Evolutionary conservation across 345 rosid species (phyloP).

Genomic region (Ailanthus altissimus): DNA sequence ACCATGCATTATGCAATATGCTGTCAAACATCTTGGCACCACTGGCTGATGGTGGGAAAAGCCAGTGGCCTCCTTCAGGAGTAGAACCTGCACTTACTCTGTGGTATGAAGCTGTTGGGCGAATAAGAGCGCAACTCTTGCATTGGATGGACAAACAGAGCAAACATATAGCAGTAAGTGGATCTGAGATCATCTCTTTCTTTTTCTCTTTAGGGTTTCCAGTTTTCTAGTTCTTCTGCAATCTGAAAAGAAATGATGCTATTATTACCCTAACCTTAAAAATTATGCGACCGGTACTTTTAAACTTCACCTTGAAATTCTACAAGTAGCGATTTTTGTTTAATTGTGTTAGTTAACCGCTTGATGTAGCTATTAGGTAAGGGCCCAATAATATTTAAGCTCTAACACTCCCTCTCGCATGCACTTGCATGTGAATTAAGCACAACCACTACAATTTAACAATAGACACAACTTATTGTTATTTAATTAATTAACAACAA

Average conservation of each 20-base stretch:
- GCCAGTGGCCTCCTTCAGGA: constrained; percentile 97
- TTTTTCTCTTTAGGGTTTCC: constrained; percentile 4
- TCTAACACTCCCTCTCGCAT: too few species aligned
- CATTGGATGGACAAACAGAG: constrained; percentile 99
- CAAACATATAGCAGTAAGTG: constrained; percentile 89
- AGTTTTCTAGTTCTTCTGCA: constrained; percentile 15
- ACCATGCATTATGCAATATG: constrained; percentile 97
- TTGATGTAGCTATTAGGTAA: too few species aligned
- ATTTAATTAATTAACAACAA: too few species aligned
- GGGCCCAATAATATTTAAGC: too few species aligned
- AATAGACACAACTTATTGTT: too few species aligned
- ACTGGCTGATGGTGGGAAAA: constrained; percentile 91
- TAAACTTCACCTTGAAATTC: background rate
- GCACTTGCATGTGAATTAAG: too few species aligned
- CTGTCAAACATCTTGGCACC: constrained; percentile 94
- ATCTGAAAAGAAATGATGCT: constrained; percentile 4
- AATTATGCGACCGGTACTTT: background rate
- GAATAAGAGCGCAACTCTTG: constrained; percentile 76
- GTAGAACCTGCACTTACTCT: constrained; percentile 87
- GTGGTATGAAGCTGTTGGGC: constrained; percentile 98
- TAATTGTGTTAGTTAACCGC: background rate
- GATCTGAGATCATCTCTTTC: constrained; percentile 16
- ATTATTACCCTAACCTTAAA: background rate
- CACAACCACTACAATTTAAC: too few species aligned
- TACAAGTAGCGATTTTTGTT: background rate